Percentiles rank a stretch among this genome's conserved stretches.
These are phyloP conservation scores for Glycine latifolia DNA, from an alignment of 306 rosid genomes.

Conservation along the genomic window DNA sequence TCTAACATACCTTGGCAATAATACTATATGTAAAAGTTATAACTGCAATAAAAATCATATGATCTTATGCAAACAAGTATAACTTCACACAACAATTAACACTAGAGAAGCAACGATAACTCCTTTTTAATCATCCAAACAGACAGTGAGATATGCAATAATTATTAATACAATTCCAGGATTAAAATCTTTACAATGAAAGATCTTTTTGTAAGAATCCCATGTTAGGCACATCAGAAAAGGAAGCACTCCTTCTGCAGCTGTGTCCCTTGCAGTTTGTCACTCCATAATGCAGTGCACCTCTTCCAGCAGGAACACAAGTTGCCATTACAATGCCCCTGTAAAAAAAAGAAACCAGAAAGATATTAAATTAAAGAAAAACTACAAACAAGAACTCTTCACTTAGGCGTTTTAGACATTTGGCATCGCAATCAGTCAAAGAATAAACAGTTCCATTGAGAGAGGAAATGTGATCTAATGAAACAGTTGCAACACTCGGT, in stretches of 20 bases:
- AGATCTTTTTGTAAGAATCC: conserved; percentile 58
- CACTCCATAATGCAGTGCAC: conserved; percentile 54
- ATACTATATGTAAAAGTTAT: conserved; percentile 36
- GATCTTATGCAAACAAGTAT: conserved; percentile 30
- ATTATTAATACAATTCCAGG: conserved; percentile 16
- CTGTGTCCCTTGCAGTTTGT: conserved; percentile 53
- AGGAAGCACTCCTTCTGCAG: conserved; percentile 55
- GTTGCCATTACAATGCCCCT: conserved; percentile 69
- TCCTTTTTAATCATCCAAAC: conserved; percentile 2
- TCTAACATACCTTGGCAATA: conserved; percentile 56
- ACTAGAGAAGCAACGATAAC: conserved; percentile 32
- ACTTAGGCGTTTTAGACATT: background rate
- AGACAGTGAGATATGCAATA: conserved; percentile 17
- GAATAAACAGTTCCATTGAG: background rate
- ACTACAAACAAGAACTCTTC: conserved; percentile 22
- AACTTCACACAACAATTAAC: conserved; percentile 14
- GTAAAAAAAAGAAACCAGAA: conserved; percentile 27
- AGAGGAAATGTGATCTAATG: conserved; percentile 13
- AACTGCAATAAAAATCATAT: conserved; percentile 1
- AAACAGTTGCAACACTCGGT: conserved; percentile 3
- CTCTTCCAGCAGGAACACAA: conserved; percentile 66
- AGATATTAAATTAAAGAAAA: conserved; percentile 39
- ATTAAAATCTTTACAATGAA: conserved; percentile 60
- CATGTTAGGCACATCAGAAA: conserved; percentile 52
- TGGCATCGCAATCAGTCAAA: background rate